Base-by-base conservation (phyloP, 2,329 filamentous ascomycete species). In the Penicillium sp. region DNA sequence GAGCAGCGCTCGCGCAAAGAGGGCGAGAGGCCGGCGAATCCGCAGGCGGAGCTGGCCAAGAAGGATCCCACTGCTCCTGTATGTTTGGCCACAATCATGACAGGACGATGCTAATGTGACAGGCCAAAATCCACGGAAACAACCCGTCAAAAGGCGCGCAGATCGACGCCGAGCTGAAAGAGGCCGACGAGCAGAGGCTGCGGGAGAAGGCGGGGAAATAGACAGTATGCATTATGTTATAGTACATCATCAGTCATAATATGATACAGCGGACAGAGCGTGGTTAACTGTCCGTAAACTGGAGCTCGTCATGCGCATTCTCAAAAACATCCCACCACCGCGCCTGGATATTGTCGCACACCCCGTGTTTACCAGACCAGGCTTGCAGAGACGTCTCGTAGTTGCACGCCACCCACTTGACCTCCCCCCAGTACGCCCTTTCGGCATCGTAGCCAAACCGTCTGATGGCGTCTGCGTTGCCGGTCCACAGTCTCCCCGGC, bases 91-190 rank as follows among this genome's bases (percentile, higher is more conserved):
- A 43, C n/a, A n/a, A n/a, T n/a, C n/a, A n/a, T n/a, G n/a, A n/a
- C n/a, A n/a, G n/a, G 14, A 16, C 33, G 26, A 28, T 14, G 21
- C 28, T 53, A 35, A 33, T 21, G 6, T 3, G 23, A 14, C 33
- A 78, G 76, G 77, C 77, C 4, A 68, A 59, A 56, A 55, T 74
- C 55, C 77, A 79, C 56, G 77, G 77, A 52, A 74, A 79, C 59
- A 61, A 72, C 45, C 77, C 77, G 5, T 78, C 74, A 7, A 74
- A 71, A 60, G 77, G 77, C 18, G 77, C 77, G 12, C 60, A 77
- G 67, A 72, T 79, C 55, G 77, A 80, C 60, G 73, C 71, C 28
- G 71, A 77, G 50, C 65, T 78, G 18, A 63, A 73, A 62, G 65
- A 67, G 12, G 75, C 78, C 3, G 76, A 79, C 60, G 74, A 76